Evolutionary conservation across 371 early-diverging fungal species (phyloP).

Genomic region (Syncephalastrum contaminatum): DNA sequence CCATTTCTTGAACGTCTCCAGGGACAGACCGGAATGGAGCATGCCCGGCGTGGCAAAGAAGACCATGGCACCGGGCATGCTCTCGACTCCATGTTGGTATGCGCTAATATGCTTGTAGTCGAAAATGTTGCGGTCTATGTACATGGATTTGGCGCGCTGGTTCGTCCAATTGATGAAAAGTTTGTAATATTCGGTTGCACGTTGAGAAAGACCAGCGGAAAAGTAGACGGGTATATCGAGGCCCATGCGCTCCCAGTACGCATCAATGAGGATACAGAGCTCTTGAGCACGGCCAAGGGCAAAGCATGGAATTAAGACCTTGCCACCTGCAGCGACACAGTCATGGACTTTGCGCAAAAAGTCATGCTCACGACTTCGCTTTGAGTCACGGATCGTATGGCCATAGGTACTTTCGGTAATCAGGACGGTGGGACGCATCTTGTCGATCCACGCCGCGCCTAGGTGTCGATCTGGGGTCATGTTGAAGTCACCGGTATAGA

Average conservation of each 20-base stretch:
- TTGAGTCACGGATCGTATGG: slow-evolving; percentile 93
- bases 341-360: slow-evolving; percentile 91
- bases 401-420: slow-evolving; percentile 98
- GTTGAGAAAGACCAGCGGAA: slow-evolving; percentile 90
- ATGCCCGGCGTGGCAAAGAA: slow-evolving; percentile 96
- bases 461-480: slow-evolving; percentile 97
- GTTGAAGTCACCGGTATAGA: slow-evolving; percentile 98
- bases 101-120: slow-evolving; percentile 91
- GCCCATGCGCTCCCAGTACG: slow-evolving; percentile 94
- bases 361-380: slow-evolving; percentile 88
- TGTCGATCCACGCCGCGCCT: slow-evolving; percentile 93
- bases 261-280: slow-evolving; percentile 91
- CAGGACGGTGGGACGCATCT: slow-evolving; percentile 84
- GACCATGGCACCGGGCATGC: slow-evolving; percentile 85
- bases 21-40: slow-evolving; percentile 83
- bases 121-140: slow-evolving; percentile 88
- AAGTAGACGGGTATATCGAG: slow-evolving; percentile 89
- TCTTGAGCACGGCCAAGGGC: slow-evolving; percentile 97
- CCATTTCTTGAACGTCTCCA: slow-evolving; percentile 89
- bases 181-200: slow-evolving; percentile 93
- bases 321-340: slow-evolving; percentile 86
- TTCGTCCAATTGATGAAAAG: slow-evolving; percentile 96
- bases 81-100: slow-evolving; percentile 35
- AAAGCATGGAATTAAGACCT: slow-evolving; percentile 95
- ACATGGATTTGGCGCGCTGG: slow-evolving; percentile 85